phyloP scores from a whole-genome alignment of 148 eudicot species.

The Talinum fruticosum region DNA sequence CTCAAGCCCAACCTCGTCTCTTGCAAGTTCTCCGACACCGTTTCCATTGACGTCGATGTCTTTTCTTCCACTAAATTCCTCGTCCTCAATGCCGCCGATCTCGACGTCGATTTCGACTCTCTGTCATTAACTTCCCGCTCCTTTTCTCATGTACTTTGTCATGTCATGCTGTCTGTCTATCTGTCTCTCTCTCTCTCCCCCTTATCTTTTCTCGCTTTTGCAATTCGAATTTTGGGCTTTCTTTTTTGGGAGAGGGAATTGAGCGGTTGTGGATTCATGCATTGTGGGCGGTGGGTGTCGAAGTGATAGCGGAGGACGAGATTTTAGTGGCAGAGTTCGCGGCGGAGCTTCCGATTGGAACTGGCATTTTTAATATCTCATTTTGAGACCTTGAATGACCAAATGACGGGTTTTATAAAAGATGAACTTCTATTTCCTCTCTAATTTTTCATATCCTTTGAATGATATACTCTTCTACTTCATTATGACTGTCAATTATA shows the following conservation, averaged over 20 bases:
- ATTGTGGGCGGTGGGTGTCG: slow-evolving; percentile 46
- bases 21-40: slow-evolving; percentile 71
- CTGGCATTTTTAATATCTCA: slow-evolving; percentile 53
- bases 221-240: too few relatives aligned
- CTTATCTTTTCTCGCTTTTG: too few relatives aligned
- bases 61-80: slow-evolving; percentile 60
- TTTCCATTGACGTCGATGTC: slow-evolving; percentile 52
- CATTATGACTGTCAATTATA: background rate
- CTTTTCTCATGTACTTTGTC: slow-evolving; percentile 52
- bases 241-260: too few relatives aligned
- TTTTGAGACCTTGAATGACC: slow-evolving; percentile 85
- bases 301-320: slow-evolving; percentile 65
- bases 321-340: slow-evolving; percentile 70
- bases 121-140: slow-evolving; percentile 41
- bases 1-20: slow-evolving; percentile 69
- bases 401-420: slow-evolving; percentile 95
- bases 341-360: slow-evolving; percentile 62
- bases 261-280: slow-evolving; percentile 29
- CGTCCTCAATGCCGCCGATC: slow-evolving; percentile 89
- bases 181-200: too few relatives aligned
- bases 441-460: too few relatives aligned
- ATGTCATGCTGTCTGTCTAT: too few relatives aligned
- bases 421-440: slow-evolving; percentile 34
- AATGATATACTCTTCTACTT: too few relatives aligned
- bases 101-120: slow-evolving; percentile 45